These are phyloP conservation scores for Papiliotrema flavescens DNA, from an alignment of 1,284 basidiomycete species.

Conservation along the genomic window DNA sequence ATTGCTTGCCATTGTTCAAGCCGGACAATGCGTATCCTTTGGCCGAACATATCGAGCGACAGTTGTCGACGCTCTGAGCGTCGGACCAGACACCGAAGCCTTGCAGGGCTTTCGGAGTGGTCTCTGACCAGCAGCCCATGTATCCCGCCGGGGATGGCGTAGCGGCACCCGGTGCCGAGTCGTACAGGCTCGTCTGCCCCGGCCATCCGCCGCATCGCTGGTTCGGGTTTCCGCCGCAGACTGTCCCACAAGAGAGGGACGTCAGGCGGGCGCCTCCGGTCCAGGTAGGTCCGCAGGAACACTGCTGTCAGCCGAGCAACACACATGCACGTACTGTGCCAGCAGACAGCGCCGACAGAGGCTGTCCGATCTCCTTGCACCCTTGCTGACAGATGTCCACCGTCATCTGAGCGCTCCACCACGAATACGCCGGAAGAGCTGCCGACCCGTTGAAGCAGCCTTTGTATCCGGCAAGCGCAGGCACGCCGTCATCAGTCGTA, in stretches of 20 bases:
- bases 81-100: not conserved
- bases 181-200: not conserved
- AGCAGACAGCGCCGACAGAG: not conserved
- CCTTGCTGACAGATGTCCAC: slow-evolving; percentile 1
- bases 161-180: not conserved
- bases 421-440: not conserved
- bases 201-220: not conserved
- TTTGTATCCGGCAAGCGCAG: not conserved
- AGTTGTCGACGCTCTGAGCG: slow-evolving; percentile 10
- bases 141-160: slow-evolving; percentile 3
- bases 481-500: not conserved
- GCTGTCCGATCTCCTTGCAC: slow-evolving; percentile 6
- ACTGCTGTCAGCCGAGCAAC: not conserved
- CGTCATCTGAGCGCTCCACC: slow-evolving; percentile 1
- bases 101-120: not conserved
- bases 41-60: slow-evolving; percentile 10
- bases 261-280: not conserved
- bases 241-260: not conserved
- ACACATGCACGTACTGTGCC: not conserved
- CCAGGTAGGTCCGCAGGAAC: not conserved
- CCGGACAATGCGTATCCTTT: slow-evolving; percentile 19
- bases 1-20: slow-evolving; percentile 2
- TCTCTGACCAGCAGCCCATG: slow-evolving; percentile 12
- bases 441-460: slow-evolving; percentile 7
- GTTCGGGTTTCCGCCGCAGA: not conserved